Conservation (phyloP, 768 basidiomycete genomes). For the Cyclocybe aegerita region DNA sequence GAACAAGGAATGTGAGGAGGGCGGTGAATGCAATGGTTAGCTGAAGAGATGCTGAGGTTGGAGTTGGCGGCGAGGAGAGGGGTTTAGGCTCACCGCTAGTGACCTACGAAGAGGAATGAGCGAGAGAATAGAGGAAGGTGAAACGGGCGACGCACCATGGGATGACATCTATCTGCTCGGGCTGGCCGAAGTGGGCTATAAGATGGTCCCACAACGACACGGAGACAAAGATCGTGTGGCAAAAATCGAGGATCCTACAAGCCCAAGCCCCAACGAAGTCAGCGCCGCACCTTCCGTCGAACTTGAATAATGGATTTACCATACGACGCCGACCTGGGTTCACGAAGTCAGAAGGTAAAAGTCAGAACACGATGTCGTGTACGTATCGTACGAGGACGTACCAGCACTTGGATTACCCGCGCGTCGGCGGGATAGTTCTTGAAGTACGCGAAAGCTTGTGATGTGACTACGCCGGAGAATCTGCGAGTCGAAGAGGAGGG, state of each 20-base stretch:
- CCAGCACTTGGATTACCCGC: constrained; percentile 28
- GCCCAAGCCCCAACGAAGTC: background rate
- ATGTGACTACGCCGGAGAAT: constrained; percentile 39
- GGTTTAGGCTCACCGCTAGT: constrained; percentile 31
- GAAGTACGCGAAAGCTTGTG: constrained; percentile 40
- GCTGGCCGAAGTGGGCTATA: constrained; percentile 41
- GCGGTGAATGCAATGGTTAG: constrained; percentile 36
- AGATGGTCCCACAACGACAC: constrained; percentile 42
- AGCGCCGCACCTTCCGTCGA: background rate
- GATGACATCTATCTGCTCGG: constrained; percentile 36
- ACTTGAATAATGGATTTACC: background rate
- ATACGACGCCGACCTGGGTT: constrained; percentile 23
- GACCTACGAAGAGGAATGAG: constrained; percentile 24
- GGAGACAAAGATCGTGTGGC: constrained; percentile 40
- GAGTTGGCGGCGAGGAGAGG: background rate
- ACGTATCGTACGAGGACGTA: constrained; percentile 15
- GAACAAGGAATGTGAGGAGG: constrained; percentile 48
- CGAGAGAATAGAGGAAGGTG: background rate
- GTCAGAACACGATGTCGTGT: too few species aligned
- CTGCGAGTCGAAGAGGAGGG: constrained; percentile 16
- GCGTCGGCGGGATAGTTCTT: constrained; percentile 35
- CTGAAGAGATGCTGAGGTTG: constrained; percentile 14
- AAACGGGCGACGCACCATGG: constrained; percentile 35
- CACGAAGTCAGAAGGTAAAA: background rate
- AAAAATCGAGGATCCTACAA: constrained; percentile 31